Base-by-base conservation (phyloP, 768 basidiomycete species). In the Podaxis carcinomalis region DNA sequence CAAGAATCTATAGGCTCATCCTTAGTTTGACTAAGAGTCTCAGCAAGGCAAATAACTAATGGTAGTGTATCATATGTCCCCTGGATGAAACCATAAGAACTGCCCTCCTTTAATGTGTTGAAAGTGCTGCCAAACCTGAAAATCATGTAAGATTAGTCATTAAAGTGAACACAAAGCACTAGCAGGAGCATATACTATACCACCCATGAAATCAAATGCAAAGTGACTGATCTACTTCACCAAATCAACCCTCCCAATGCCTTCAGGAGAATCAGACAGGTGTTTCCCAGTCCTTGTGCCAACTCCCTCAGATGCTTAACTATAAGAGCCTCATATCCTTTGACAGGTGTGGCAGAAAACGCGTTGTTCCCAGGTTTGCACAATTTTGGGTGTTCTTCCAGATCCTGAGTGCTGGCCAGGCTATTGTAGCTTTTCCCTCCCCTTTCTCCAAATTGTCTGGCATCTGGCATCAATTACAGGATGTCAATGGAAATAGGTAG, bases 351-450 rank as follows among this genome's bases (percentile, higher is more conserved):
- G 9, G 68, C 69, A 14, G 68, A 76, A 63, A 83, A 75, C 0
- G 71, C 80, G 46, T 77, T 69, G 35, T 76, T 75, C 81, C 81
- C 82, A 10, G 75, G 68, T 46, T 73, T 73, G 5, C 80, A 73
- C 11, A 78, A 69, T n/a, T 72, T 69, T 1, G 69, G 67, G 61
- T 81, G 79, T 16, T 74, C 68, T 6, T 69, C 65, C 28, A 68
- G 63, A 65, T 74, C 67, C 35, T 68, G 63, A 28, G 69, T 58
- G 16, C 62, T 67, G 55, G 72, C 67, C 16, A 73, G 57, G 49
- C 52, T 61, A 51, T 62, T 51, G 32, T 63, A 61, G 49, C 54
- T 50, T 19, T 62, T 55, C 40, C 63, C 63, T 40, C 62, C 62
- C 47, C 63, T 66, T 21, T 71, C 68, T 51, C 76, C 73, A 42